Percentiles rank a stretch among this genome's conserved stretches.
These are phyloP conservation scores for Eucalyptus urophylla DNA, from an alignment of 345 rosid species.

Conservation along the genomic window DNA sequence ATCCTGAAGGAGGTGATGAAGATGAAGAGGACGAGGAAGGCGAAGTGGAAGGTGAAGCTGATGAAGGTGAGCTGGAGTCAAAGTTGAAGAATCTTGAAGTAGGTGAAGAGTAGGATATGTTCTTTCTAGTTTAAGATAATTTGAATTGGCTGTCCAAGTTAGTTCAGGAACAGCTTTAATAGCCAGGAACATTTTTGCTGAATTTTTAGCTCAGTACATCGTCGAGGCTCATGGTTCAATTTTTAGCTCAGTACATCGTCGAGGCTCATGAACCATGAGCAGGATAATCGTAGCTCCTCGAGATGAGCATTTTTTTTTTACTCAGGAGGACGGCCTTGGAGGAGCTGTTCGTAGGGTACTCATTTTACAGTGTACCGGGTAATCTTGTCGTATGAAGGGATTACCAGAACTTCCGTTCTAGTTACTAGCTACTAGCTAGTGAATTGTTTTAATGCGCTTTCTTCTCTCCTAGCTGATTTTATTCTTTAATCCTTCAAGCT, in stretches of 20 bases:
- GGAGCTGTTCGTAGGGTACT: neutral
- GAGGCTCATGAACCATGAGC: neutral
- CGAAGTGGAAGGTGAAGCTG: conserved; percentile 15
- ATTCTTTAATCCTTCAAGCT: neutral
- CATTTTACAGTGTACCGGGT: neutral
- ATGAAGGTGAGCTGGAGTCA: conserved; percentile 52
- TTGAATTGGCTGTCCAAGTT: neutral
- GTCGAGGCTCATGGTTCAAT: neutral
- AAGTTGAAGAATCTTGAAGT: conserved; percentile 69
- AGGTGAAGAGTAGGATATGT: neutral
- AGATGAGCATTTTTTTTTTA: neutral
- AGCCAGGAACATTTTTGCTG: neutral
- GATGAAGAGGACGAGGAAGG: conserved; percentile 38
- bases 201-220: neutral
- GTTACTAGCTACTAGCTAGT: neutral
- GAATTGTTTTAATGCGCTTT: neutral
- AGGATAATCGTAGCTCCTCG: neutral
- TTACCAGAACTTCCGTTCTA: neutral
- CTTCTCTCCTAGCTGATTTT: neutral
- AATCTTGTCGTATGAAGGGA: neutral
- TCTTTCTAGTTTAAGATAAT: neutral
- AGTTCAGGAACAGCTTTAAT: neutral
- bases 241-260: neutral
- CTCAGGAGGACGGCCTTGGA: neutral
- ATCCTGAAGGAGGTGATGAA: conserved; percentile 64